These are phyloP conservation scores for Aureobasidium musti DNA, from an alignment of 2,329 filamentous ascomycete species.

Conservation along the genomic window DNA sequence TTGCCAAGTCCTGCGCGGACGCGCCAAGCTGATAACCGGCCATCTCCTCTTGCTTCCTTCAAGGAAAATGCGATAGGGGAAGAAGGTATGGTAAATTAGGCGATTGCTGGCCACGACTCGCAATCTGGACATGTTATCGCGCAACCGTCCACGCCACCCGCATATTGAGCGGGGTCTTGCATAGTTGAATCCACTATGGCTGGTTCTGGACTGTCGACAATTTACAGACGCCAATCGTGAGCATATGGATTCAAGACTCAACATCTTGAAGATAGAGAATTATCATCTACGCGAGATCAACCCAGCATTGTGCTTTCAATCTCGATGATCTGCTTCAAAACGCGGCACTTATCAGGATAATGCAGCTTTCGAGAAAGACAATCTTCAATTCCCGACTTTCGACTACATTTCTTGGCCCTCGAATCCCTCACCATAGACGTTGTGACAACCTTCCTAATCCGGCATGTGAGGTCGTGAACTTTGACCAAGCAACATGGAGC, in stretches of 20 bases:
- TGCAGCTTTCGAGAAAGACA: too few species aligned
- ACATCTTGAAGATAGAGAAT: too few species aligned
- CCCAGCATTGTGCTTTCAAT: too few species aligned
- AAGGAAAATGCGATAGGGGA: background rate
- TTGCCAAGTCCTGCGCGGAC: slow-evolving; percentile 5
- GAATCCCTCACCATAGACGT: background rate
- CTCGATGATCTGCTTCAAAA: too few species aligned
- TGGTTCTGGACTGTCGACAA: background rate
- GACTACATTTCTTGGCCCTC: background rate
- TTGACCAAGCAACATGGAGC: background rate
- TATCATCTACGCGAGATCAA: too few species aligned
- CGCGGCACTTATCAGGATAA: too few species aligned
- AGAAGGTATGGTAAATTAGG: background rate
- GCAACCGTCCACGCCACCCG: background rate
- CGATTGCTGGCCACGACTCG: background rate
- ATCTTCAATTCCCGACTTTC: too few species aligned
- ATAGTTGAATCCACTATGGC: too few species aligned
- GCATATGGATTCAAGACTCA: too few species aligned
- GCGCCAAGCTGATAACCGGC: slow-evolving; percentile 7
- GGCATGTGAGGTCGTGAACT: background rate
- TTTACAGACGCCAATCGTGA: too few species aligned
- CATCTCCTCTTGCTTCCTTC: background rate
- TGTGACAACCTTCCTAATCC: slow-evolving; percentile 13
- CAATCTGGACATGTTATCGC: background rate
- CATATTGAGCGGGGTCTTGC: background rate